Conservation (phyloP, 148 eudicot genomes). For the Cornus suecica region DNA sequence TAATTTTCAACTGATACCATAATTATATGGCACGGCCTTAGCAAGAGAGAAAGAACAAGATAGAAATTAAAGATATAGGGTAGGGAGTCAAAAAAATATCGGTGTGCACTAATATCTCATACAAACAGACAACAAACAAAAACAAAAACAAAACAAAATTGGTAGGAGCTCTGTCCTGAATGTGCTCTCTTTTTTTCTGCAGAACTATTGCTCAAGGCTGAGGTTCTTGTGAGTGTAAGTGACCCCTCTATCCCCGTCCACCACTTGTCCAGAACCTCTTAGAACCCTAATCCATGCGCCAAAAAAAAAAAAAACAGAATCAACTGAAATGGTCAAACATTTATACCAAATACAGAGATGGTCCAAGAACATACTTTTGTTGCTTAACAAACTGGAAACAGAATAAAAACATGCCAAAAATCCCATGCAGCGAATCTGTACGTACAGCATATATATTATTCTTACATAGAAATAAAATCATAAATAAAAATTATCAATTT, state of each 20-base stretch:
- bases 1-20: too few relatives aligned
- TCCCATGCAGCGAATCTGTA: too few relatives aligned
- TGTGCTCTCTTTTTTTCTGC: neutral
- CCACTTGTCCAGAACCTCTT: slow-evolving; percentile 74
- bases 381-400: neutral
- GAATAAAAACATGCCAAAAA: too few relatives aligned
- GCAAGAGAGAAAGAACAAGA: neutral
- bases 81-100: neutral
- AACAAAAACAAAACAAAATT: neutral
- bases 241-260: slow-evolving; percentile 65
- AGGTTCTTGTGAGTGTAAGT: slow-evolving; percentile 66
- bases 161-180: neutral
- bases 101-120: neutral
- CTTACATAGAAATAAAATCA: neutral
- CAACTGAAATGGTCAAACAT: neutral
- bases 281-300: slow-evolving; percentile 46
- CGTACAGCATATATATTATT: too few relatives aligned
- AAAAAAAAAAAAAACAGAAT: neutral
- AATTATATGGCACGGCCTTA: too few relatives aligned
- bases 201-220: neutral
- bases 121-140: neutral
- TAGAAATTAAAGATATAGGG: neutral
- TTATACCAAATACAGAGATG: neutral
- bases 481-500: too few relatives aligned
- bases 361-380: neutral